Conservation (phyloP, 306 rosid species). For the Hippophae rhamnoides region DNA sequence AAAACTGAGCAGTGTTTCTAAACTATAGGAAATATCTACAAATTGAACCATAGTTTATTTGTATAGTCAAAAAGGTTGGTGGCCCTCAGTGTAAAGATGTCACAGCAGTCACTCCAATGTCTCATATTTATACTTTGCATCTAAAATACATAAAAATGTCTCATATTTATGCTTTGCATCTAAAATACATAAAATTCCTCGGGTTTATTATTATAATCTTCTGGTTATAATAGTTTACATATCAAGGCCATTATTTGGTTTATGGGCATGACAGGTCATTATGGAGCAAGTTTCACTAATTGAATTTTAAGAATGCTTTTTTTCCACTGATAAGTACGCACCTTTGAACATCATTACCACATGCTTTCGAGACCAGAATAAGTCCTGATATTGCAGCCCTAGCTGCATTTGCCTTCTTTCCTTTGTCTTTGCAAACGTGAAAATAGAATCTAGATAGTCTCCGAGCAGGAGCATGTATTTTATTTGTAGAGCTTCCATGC, state of each 20-base stretch:
- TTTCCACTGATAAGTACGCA: slow-evolving; percentile 15
- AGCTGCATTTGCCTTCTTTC: slow-evolving; percentile 53
- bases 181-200: not conserved
- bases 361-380: slow-evolving; percentile 78
- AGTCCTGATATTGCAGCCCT: slow-evolving; percentile 64
- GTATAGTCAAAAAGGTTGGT: not conserved
- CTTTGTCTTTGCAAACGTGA: slow-evolving; percentile 49
- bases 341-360: slow-evolving; percentile 96
- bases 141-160: not conserved
- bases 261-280: not conserved
- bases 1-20: slow-evolving; percentile 1
- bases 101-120: not conserved
- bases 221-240: not conserved
- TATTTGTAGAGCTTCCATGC: slow-evolving; percentile 69
- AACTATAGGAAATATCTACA: slow-evolving; percentile 1
- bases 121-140: not conserved
- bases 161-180: not conserved
- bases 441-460: slow-evolving; percentile 81
- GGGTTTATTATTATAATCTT: not conserved
- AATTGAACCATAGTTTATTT: not conserved
- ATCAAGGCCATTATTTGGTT: slow-evolving; percentile 2
- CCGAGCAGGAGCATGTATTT: slow-evolving; percentile 87
- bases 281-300: not conserved
- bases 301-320: not conserved
- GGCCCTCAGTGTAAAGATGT: not conserved